Conservation (phyloP, 129 eudicot species). For the Pseudognaphalium luteoalbum region DNA sequence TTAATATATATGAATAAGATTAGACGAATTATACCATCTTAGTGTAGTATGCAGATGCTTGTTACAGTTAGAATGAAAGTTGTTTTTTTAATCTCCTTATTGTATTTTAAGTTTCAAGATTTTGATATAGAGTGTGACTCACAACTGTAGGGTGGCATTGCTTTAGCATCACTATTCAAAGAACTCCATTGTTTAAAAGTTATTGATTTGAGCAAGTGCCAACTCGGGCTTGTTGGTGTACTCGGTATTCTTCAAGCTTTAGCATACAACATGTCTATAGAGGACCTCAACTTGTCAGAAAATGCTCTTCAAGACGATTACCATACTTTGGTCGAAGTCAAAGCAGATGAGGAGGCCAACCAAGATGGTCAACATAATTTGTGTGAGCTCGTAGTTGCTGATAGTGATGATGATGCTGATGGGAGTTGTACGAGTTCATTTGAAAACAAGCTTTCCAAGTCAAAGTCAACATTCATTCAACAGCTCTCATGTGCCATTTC, state of each 20-base stretch:
- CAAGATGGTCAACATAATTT: constrained; percentile 30
- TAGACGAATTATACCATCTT: not conserved
- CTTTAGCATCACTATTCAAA: constrained; percentile 58
- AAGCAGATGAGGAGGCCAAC: constrained; percentile 20
- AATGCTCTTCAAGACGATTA: constrained; percentile 42
- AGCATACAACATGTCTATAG: constrained; percentile 49
- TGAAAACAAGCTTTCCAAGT: constrained; percentile 12
- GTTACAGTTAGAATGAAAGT: not conserved
- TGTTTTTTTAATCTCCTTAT: not conserved
- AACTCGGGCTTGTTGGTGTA: constrained; percentile 59
- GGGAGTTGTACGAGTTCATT: constrained; percentile 34
- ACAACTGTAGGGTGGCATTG: constrained; percentile 58
- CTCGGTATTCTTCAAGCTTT: constrained; percentile 54
- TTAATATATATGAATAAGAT: not conserved
- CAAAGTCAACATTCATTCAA: constrained; percentile 32
- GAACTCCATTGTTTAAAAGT: constrained; percentile 55
- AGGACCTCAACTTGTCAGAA: constrained; percentile 78
- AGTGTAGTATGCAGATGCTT: not conserved
- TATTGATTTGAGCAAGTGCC: constrained; percentile 55
- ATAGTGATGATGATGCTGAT: constrained; percentile 73
- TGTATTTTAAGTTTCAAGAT: not conserved
- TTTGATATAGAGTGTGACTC: constrained; percentile 18
- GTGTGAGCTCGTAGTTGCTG: constrained; percentile 65
- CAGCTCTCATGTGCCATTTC: constrained; percentile 49
- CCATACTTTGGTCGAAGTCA: constrained; percentile 14